Evolutionary conservation across 2,329 filamentous ascomycete genomes (phyloP), one percentile per base, ranked within the genome.

Genomic region (Pseudophaeomoniella oleicola): DNA sequence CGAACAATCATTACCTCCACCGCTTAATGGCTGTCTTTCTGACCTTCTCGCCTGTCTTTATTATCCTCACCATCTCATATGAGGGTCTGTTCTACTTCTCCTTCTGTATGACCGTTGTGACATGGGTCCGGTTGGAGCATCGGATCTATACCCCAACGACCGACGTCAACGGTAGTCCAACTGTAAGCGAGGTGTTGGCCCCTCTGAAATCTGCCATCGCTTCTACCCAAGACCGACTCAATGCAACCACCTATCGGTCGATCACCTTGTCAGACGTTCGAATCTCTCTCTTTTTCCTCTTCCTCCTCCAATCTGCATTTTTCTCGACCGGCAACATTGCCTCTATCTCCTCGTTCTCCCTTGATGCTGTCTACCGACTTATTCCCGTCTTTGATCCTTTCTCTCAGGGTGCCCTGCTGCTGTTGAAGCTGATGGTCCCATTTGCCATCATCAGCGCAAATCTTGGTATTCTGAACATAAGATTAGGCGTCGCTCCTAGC

Each of bases 311-410:
- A 58, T 88, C 87, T 3, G 90, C 81, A 36, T 98, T 98, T 60
- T 98, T 96, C 70, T 84, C 79, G 60, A 96, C 88, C 0, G 90
- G 90, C 44, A 98, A 98, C 61, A 76, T 98, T 39, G 90, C 90
- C 1, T 94, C 88, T 0, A 63, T 98, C 38, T 93, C 87, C 12
- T 83, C 85, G 1, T 98, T 98, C 63, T 92, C 82, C 42, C 67
- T 98, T 30, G 90, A 96, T 40, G 87, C 82, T 49, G 90, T 98
- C 4, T 73, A 69, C 54, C 78, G 90, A 2, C 73, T 98, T 4
- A 71, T 96, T 35, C 90, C 90, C 3, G 66, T 98, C 42, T 98
- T 98, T 57, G 84, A 88, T 52, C 90, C 90, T 9, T 92, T 96
- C 55, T 81, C 78, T 2, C 92, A 98, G 58, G 83, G 78, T 17